These are phyloP conservation scores for Basipetospora sp. DNA, from an alignment of 2,329 filamentous ascomycete genomes.

Conservation along the genomic window DNA sequence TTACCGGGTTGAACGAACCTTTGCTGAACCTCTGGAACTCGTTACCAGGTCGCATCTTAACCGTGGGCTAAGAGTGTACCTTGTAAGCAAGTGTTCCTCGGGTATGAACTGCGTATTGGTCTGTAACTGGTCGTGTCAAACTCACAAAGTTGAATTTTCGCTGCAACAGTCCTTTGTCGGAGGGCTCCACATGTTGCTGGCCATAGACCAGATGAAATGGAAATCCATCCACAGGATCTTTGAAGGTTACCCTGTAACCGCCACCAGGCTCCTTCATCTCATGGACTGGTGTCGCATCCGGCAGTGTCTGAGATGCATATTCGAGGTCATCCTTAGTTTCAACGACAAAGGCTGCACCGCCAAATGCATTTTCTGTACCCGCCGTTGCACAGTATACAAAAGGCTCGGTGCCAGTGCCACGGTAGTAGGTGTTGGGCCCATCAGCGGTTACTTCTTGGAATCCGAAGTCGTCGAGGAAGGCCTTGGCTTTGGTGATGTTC, in stretches of 20 bases:
- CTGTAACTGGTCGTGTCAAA: no score
- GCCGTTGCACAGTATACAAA: slow-evolving; percentile 41
- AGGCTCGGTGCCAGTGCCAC: slow-evolving; percentile 46
- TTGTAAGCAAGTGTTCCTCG: no score
- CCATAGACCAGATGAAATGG: slow-evolving; percentile 44
- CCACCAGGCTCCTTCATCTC: slow-evolving; percentile 35
- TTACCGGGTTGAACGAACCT: no score
- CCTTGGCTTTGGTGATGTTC: slow-evolving; percentile 24
- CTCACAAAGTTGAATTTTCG: slow-evolving; percentile 31
- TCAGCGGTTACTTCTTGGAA: slow-evolving; percentile 24
- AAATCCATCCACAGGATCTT: slow-evolving; percentile 39
- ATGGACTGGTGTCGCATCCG: slow-evolving; percentile 31
- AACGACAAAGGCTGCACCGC: slow-evolving; percentile 43
- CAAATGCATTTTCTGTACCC: slow-evolving; percentile 34
- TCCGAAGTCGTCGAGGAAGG: slow-evolving; percentile 35
- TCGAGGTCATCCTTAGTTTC: slow-evolving; percentile 40
- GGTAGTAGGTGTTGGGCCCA: slow-evolving; percentile 34
- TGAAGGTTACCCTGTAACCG: slow-evolving; percentile 36
- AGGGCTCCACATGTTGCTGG: slow-evolving; percentile 27
- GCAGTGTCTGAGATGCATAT: slow-evolving; percentile 30
- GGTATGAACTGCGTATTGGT: no score
- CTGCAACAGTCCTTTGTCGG: slow-evolving; percentile 19
- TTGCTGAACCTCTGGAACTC: slow-evolving; percentile 34
- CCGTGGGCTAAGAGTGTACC: slow-evolving; percentile 21
- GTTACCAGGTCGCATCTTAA: slow-evolving; percentile 27